Evolutionary conservation across 768 basidiomycete genomes (phyloP).

Genomic region (Macrolepiota albuminosa): DNA sequence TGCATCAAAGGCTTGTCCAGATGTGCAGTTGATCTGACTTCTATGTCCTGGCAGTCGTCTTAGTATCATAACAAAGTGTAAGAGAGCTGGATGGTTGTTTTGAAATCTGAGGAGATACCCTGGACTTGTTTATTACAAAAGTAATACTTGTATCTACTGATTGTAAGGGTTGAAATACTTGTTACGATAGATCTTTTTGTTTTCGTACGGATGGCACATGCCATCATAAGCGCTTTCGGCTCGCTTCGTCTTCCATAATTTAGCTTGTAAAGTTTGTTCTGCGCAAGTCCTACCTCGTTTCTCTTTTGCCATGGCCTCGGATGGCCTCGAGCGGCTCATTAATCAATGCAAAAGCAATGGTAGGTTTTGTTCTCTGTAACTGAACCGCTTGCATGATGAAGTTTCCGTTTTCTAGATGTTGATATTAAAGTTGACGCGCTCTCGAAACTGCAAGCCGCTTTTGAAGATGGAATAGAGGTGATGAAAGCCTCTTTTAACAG

Average conservation of each 20-base stretch:
- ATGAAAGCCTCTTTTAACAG: conserved; percentile 9
- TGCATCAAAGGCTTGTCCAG: background rate
- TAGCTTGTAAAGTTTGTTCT: conserved; percentile 1
- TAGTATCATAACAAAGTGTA: background rate
- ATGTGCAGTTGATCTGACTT: background rate
- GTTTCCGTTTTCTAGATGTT: conserved; percentile 45
- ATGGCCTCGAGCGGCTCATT: conserved; percentile 55
- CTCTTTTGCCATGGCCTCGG: conserved; percentile 43
- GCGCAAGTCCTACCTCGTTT: conserved; percentile 7
- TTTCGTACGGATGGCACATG: background rate
- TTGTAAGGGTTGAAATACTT: too few relatives aligned
- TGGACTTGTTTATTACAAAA: too few relatives aligned
- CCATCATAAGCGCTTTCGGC: conserved; percentile 1
- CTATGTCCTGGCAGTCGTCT: background rate
- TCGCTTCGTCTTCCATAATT: conserved; percentile 2
- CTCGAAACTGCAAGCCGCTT: conserved; percentile 69
- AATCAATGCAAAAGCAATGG: conserved; percentile 64
- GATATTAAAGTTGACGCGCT: conserved; percentile 80
- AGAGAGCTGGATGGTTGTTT: background rate
- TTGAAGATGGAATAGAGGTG: conserved; percentile 71
- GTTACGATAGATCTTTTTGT: background rate
- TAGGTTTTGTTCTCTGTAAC: conserved; percentile 22
- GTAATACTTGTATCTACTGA: too few relatives aligned
- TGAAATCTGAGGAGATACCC: background rate
- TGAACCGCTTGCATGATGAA: conserved; percentile 8